Base-by-base conservation (phyloP, 2,329 filamentous ascomycete genomes). In the Reticulascus tulasneorum region DNA sequence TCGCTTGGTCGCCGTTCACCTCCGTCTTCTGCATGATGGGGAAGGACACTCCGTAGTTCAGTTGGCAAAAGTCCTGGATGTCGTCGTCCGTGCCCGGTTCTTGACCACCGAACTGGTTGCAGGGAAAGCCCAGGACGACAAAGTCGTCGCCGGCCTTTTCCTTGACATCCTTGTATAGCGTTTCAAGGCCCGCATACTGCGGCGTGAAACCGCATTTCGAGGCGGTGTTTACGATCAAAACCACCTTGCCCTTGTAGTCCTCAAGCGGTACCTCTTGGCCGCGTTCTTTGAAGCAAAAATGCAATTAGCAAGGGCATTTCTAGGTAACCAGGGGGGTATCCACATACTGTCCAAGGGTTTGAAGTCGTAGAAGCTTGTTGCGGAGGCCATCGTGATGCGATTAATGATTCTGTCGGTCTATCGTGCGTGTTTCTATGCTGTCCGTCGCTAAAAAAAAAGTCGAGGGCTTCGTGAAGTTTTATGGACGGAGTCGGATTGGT, bases 161-260 rank as follows among this genome's bases (percentile, higher is more conserved):
- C 51, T 78, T 79, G 58, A 96, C 54, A 39, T 71, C 66, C 63
- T 94, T 86, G 79, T 94, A 95, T 47, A 98, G 78, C 56, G 78
- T 83, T 71, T 98, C 90, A 33, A 98, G 85, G 21, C 86, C 87
- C 46, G 78, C 82, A 66, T 93, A 96, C 67, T 98, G 93, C 10
- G 89, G 89, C 4, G 93, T 97, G 79, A 97, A 97, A 62, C 93
- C 91, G 73, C 93, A 98, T 73, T 97, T 96, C 62, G 87, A 94
- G 51, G 93, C 93, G 2, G 91, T 96, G 79, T 98, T 98, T 69
- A 98, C 89, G 54, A 95, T 75, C 43, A 98, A 83, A 52, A 97
- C 79, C 50, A 97, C 91, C 67, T 97, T 97, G 75, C 84, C 86
- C 62, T 86, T 80, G 68, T 88, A 86, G 44, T 82, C 65, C 49